Percentiles rank a stretch among this genome's conserved stretches.
Evolutionary conservation across 2,329 filamentous ascomycete genomes (phyloP).

Genomic region (Thermomyces lanuginosus): DNA sequence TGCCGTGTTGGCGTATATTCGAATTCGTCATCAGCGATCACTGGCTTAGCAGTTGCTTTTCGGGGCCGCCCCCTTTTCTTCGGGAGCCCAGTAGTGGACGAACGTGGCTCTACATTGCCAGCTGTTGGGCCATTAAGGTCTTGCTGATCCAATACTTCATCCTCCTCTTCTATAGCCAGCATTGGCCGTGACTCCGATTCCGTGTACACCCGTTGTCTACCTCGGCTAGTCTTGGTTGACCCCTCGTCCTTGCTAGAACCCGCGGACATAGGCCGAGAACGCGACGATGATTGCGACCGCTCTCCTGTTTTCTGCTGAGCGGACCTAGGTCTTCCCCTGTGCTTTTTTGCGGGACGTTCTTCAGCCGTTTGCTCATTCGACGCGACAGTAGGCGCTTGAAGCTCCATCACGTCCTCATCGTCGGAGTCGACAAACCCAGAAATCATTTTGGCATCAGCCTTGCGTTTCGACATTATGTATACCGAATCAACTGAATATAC

Average conservation of each 20-base stretch:
- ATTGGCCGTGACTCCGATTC: too few relatives aligned
- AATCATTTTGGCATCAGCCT: conserved; percentile 26
- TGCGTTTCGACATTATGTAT: conserved; percentile 24
- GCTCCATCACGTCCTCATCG: conserved; percentile 23
- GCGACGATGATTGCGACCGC: conserved; percentile 19
- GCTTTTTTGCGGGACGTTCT: conserved; percentile 22
- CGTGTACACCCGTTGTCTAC: conserved; percentile 17
- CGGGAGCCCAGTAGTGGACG: too few relatives aligned
- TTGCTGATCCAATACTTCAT: conserved; percentile 29
- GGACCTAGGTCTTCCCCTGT: too few relatives aligned
- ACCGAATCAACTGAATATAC: too few relatives aligned
- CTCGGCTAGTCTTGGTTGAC: too few relatives aligned
- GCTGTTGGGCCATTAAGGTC: too few relatives aligned
- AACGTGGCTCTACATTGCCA: conserved; percentile 15
- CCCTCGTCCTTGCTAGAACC: too few relatives aligned
- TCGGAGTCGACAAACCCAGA: conserved; percentile 34
- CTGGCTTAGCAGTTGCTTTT: conserved; percentile 13
- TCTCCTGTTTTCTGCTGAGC: conserved; percentile 23
- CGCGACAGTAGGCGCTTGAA: conserved; percentile 15
- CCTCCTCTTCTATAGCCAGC: conserved; percentile 16
- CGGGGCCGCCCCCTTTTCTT: conserved; percentile 13
- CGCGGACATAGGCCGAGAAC: too few relatives aligned
- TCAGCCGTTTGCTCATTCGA: conserved; percentile 12
- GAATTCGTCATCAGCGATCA: conserved; percentile 24
- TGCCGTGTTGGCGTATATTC: conserved; percentile 24